A percentile compares a stretch with the other conserved stretches of the same genome.
Evolutionary conservation across 2,329 filamentous ascomycete species (phyloP).

Genomic region (Xenoacremonium recifei): DNA sequence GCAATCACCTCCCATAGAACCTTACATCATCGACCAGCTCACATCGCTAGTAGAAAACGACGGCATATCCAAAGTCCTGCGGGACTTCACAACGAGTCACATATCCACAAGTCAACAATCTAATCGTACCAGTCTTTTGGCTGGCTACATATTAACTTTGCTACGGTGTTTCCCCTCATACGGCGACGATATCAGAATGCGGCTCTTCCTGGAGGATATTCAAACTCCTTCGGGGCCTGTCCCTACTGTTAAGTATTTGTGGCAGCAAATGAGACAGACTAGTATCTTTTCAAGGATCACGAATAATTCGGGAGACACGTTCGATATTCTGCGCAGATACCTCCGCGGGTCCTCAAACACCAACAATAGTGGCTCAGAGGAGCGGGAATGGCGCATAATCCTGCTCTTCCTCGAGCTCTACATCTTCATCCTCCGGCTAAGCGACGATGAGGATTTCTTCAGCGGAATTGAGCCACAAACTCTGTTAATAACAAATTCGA

Average conservation of each 20-base stretch:
- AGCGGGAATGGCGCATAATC: constrained; percentile 79
- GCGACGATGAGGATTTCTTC: constrained; percentile 96
- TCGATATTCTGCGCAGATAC: constrained; percentile 31
- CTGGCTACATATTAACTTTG: constrained; percentile 83
- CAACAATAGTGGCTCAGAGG: constrained; percentile 23
- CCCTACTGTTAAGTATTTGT: constrained; percentile 66
- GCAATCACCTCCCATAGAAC: constrained; percentile 35
- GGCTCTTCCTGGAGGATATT: constrained; percentile 66
- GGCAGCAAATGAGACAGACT: constrained; percentile 59
- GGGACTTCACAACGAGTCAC: constrained; percentile 32
- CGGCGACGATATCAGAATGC: constrained; percentile 91
- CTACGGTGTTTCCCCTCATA: constrained; percentile 79
- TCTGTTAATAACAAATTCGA: constrained; percentile 37
- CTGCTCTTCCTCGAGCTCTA: constrained; percentile 93
- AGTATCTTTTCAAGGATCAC: constrained; percentile 34
- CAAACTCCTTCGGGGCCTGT: constrained; percentile 54
- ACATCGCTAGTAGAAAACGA: constrained; percentile 71
- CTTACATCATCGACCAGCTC: constrained; percentile 65
- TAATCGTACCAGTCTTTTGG: constrained; percentile 62
- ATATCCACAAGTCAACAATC: constrained; percentile 29
- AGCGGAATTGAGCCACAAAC: constrained; percentile 48
- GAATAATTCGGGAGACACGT: constrained; percentile 27
- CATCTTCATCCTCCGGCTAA: constrained; percentile 86
- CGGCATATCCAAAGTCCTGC: constrained; percentile 57
- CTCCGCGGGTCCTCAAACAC: constrained; percentile 27